Percentiles rank a stretch among this genome's conserved stretches.
Evolutionary conservation across 306 rosid genomes (phyloP).

Genomic region (Citrullus colocynthis): DNA sequence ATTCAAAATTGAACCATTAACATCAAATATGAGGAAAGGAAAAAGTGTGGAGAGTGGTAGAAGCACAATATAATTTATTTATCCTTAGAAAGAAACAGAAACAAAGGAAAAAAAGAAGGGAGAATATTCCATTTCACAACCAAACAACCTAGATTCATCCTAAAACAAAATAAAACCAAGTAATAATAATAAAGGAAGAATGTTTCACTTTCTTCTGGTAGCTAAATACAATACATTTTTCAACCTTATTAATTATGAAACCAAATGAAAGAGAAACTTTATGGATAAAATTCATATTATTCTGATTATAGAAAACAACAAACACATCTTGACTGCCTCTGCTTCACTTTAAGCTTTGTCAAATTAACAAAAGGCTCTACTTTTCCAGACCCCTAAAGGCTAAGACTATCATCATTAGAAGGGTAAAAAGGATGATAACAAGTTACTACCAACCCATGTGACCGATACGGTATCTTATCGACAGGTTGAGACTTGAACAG

Average conservation of each 20-base stretch:
- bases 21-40: not conserved
- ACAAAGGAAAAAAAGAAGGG: not conserved
- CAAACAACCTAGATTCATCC: not conserved
- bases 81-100: not conserved
- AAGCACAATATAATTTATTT: not conserved
- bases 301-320: not conserved
- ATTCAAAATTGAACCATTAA: not conserved
- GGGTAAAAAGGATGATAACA: not conserved
- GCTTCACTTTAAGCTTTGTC: not conserved
- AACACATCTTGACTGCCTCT: not conserved
- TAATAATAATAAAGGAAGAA: not conserved
- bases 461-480: not conserved
- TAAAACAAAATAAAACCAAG: not conserved
- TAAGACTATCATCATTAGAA: not conserved
- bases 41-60: not conserved
- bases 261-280: not conserved
- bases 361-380: not conserved
- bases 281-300: not conserved
- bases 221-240: not conserved
- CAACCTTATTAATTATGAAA: not conserved
- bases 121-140: not conserved
- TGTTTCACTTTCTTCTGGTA: not conserved
- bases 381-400: not conserved
- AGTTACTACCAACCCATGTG: not conserved
- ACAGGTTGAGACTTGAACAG: not conserved